Percentiles rank a stretch among this genome's conserved stretches.
phyloP scores from a whole-genome alignment of 2,329 filamentous ascomycete genomes.

The Tolypocladium tropicale region DNA sequence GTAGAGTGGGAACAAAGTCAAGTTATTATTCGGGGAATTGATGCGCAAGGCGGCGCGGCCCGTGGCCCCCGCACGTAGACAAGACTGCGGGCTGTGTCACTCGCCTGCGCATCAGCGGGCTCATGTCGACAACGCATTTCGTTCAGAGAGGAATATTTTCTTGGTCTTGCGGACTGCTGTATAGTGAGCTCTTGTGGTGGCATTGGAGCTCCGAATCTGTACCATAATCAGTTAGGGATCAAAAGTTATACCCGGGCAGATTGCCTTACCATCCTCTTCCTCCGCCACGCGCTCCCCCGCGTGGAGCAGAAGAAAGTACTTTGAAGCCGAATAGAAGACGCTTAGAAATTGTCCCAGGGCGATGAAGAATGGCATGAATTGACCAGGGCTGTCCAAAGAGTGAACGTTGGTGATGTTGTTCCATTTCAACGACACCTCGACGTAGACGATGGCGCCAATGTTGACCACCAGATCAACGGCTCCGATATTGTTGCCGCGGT shows the following conservation, averaged over 20 bases:
- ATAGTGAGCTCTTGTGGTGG: not conserved
- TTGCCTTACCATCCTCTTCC: constrained; percentile 2
- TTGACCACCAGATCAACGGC: constrained; percentile 9
- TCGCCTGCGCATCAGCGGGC: not conserved
- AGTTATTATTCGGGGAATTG: not conserved
- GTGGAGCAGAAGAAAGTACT: not conserved
- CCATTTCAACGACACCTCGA: constrained; percentile 14
- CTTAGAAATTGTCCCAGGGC: constrained; percentile 11
- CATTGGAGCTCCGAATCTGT: not conserved
- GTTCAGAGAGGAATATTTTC: not conserved
- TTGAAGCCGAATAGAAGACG: constrained; percentile 9
- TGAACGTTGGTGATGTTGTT: constrained; percentile 12
- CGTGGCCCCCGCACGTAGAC: no score
- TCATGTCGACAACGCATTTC: not conserved
- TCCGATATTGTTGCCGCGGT: not conserved
- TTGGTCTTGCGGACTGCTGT: not conserved
- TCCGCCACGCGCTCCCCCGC: not conserved
- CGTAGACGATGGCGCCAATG: constrained; percentile 14
- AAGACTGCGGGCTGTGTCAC: not conserved
- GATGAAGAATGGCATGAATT: constrained; percentile 17
- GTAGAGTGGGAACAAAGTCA: no score
- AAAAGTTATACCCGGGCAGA: not conserved
- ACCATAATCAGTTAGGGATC: no score
- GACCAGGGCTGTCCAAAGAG: constrained; percentile 9
- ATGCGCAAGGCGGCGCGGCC: not conserved